phyloP scores from a whole-genome alignment of 441 rosid genomes.

The Adansonia grandidieri region DNA sequence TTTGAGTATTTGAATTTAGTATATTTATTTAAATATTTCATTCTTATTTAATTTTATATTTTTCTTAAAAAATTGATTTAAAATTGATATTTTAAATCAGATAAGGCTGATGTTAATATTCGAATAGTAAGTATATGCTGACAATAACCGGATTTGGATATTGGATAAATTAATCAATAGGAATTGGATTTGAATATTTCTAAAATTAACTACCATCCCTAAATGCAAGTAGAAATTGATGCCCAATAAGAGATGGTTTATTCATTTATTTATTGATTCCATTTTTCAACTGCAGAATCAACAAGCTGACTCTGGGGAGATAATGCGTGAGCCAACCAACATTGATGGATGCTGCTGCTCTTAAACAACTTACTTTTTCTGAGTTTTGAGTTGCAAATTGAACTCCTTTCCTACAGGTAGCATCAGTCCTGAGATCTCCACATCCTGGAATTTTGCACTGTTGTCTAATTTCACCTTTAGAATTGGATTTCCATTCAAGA shows the following conservation, averaged over 20 bases:
- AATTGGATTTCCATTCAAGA: slow-evolving; percentile 22
- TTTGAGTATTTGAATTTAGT: too few species aligned
- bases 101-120: background rate
- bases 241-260: background rate
- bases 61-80: too few species aligned
- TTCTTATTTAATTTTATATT: too few species aligned
- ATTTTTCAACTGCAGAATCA: too few species aligned
- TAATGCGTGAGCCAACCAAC: background rate
- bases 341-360: background rate
- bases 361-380: background rate
- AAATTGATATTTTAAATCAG: background rate
- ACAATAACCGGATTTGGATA: background rate
- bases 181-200: background rate
- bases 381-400: slow-evolving; percentile 36
- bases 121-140: background rate
- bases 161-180: background rate
- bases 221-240: background rate
- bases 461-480: slow-evolving; percentile 25
- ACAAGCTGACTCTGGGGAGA: background rate
- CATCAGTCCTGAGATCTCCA: slow-evolving; percentile 38
- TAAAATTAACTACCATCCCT: background rate
- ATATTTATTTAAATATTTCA: too few species aligned
- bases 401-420: slow-evolving; percentile 45
- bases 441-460: slow-evolving; percentile 33
- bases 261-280: background rate